Evolutionary conservation across 2,329 filamentous ascomycete species (phyloP).

Genomic region (Calonectria leucothoes): DNA sequence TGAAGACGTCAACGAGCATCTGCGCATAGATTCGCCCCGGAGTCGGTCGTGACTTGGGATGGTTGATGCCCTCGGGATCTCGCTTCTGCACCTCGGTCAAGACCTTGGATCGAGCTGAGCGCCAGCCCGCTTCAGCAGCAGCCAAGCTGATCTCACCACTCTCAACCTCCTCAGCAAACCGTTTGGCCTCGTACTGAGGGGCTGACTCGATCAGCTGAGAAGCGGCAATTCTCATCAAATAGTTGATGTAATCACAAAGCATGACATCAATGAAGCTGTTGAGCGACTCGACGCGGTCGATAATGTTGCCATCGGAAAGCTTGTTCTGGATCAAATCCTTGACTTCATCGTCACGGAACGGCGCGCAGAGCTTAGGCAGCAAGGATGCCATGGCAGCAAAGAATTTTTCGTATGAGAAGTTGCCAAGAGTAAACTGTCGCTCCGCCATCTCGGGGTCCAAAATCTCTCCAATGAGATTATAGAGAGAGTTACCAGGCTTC

Average conservation of each 20-base stretch:
- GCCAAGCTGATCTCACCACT: slow-evolving; percentile 64
- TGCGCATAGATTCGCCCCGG: slow-evolving; percentile 80
- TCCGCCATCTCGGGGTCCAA: slow-evolving; percentile 79
- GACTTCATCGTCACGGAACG: slow-evolving; percentile 82
- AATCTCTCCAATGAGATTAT: slow-evolving; percentile 79
- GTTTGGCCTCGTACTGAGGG: slow-evolving; percentile 78
- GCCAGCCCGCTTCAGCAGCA: slow-evolving; percentile 75
- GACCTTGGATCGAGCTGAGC: slow-evolving; percentile 71
- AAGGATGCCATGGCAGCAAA: slow-evolving; percentile 81
- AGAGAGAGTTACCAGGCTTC: slow-evolving; percentile 77
- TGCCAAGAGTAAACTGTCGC: slow-evolving; percentile 75
- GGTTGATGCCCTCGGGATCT: slow-evolving; percentile 75
- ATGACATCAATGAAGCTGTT: slow-evolving; percentile 82
- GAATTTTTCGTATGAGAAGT: slow-evolving; percentile 85
- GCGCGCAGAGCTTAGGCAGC: slow-evolving; percentile 83
- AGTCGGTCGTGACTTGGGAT: slow-evolving; percentile 71
- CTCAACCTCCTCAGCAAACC: slow-evolving; percentile 75
- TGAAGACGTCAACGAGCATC: slow-evolving; percentile 79
- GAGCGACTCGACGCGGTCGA: slow-evolving; percentile 80
- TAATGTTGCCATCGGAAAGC: slow-evolving; percentile 71
- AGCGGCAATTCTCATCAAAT: slow-evolving; percentile 77
- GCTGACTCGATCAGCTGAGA: slow-evolving; percentile 79
- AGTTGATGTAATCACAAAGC: slow-evolving; percentile 86
- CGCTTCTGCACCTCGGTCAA: slow-evolving; percentile 73
- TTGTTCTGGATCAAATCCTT: slow-evolving; percentile 74